phyloP scores from a whole-genome alignment of 2,329 filamentous ascomycete genomes.

The Sphaerostilbella broomeana region DNA sequence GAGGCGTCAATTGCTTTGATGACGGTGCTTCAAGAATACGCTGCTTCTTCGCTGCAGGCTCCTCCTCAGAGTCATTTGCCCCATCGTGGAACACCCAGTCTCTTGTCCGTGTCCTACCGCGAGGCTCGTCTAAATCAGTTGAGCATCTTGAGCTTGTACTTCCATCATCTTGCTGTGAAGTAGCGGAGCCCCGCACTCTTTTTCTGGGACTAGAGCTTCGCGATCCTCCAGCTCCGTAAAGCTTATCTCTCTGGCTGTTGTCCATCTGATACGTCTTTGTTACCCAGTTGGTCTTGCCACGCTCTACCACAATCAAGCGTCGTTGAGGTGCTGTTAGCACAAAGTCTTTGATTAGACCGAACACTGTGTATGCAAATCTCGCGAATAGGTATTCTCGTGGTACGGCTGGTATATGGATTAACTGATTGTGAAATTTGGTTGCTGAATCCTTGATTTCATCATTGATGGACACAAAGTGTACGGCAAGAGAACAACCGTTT shows the following conservation, averaged over 20 bases:
- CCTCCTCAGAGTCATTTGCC: background rate
- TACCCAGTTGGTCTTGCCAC: background rate
- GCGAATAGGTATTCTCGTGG: slow-evolving; percentile 3
- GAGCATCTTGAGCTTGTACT: background rate
- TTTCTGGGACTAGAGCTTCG: slow-evolving; percentile 3
- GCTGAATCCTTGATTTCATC: background rate
- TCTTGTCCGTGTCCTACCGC: background rate
- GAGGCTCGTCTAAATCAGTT: too few species aligned
- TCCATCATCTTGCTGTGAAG: background rate
- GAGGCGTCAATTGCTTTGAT: too few species aligned
- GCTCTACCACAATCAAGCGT: slow-evolving; percentile 1
- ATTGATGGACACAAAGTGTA: slow-evolving; percentile 2
- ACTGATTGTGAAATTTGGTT: slow-evolving; percentile 3
- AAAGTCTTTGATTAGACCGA: slow-evolving; percentile 4
- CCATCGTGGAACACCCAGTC: background rate
- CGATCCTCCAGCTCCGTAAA: background rate
- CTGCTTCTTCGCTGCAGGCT: too few species aligned
- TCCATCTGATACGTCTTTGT: slow-evolving; percentile 2
- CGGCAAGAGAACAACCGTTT: slow-evolving; percentile 1
- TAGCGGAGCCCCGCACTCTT: background rate
- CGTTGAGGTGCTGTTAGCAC: background rate
- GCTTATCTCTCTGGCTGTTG: background rate
- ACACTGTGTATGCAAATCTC: slow-evolving; percentile 2
- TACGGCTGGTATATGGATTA: background rate
- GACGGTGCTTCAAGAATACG: too few species aligned